These are phyloP conservation scores for Hypoxylon sp. DNA, from an alignment of 2,329 filamentous ascomycete genomes.

Conservation along the genomic window DNA sequence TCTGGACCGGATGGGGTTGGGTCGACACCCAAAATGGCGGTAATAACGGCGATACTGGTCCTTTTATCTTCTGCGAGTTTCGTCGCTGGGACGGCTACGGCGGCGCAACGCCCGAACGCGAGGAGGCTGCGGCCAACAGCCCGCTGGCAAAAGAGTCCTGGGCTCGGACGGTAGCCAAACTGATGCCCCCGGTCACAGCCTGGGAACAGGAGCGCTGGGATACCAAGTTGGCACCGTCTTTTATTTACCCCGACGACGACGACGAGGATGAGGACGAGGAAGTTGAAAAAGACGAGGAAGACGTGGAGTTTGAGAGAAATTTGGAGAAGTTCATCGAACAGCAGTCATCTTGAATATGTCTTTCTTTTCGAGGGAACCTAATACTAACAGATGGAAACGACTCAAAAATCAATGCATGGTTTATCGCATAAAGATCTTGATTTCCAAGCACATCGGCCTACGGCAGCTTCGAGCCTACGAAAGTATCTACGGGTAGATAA, in stretches of 20 bases:
- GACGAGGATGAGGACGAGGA: background rate
- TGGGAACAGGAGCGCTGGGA: slow-evolving; percentile 20
- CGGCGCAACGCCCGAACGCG: background rate
- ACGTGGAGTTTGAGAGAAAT: background rate
- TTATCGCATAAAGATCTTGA: too few species aligned
- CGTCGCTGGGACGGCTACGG: slow-evolving; percentile 2
- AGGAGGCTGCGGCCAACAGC: background rate
- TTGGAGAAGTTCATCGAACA: background rate
- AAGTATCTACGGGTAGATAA: too few species aligned
- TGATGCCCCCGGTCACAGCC: slow-evolving; percentile 12
- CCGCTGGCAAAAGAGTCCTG: slow-evolving; percentile 8
- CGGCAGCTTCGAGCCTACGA: too few species aligned
- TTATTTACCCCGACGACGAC: background rate
- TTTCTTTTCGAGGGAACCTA: too few species aligned
- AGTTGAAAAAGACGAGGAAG: background rate
- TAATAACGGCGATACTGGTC: background rate
- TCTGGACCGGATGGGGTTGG: slow-evolving; percentile 1
- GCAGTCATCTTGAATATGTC: too few species aligned
- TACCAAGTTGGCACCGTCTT: background rate
- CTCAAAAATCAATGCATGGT: too few species aligned
- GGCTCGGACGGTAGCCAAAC: background rate
- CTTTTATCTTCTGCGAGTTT: slow-evolving; percentile 9
- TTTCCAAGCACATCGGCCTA: too few species aligned
- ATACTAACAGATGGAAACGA: too few species aligned
- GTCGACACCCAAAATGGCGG: background rate